Conservation (phyloP, 1,139 yeast genomes). For the Yamadazyma atlantica region DNA sequence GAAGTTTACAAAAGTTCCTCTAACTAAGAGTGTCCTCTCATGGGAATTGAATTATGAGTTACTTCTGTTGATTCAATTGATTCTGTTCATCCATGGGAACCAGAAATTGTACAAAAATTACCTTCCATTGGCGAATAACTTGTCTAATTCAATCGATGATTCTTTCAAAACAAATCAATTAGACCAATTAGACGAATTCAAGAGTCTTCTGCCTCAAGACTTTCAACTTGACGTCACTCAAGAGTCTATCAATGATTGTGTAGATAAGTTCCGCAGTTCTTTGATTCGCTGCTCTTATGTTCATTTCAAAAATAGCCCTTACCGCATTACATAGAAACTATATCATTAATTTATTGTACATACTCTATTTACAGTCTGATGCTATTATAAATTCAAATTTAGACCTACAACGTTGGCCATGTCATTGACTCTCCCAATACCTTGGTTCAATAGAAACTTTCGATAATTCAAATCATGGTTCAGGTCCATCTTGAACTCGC, state of each 20-base stretch:
- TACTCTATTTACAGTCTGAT: not conserved
- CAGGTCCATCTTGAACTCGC: conserved; percentile 33
- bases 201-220: conserved; percentile 2
- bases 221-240: conserved; percentile 12
- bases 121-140: conserved; percentile 8
- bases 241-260: conserved; percentile 8
- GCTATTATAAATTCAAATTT: conserved; percentile 9
- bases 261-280: conserved; percentile 18
- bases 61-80: conserved; percentile 25
- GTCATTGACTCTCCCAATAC: conserved; percentile 28
- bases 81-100: conserved; percentile 18
- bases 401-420: conserved; percentile 27
- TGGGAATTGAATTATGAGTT: conserved; percentile 26
- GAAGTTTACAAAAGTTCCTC: conserved; percentile 25
- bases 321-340: conserved; percentile 1
- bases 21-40: conserved; percentile 3
- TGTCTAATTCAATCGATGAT: conserved; percentile 13
- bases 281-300: conserved; percentile 17
- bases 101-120: conserved; percentile 7
- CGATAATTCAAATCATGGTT: conserved; percentile 35
- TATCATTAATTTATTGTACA: too few species aligned
- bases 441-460: conserved; percentile 38
- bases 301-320: too few species aligned
- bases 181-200: conserved; percentile 15
- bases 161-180: conserved; percentile 16